Evolutionary conservation across 345 rosid genomes (phyloP).

Genomic region (Kernera saxatilis): DNA sequence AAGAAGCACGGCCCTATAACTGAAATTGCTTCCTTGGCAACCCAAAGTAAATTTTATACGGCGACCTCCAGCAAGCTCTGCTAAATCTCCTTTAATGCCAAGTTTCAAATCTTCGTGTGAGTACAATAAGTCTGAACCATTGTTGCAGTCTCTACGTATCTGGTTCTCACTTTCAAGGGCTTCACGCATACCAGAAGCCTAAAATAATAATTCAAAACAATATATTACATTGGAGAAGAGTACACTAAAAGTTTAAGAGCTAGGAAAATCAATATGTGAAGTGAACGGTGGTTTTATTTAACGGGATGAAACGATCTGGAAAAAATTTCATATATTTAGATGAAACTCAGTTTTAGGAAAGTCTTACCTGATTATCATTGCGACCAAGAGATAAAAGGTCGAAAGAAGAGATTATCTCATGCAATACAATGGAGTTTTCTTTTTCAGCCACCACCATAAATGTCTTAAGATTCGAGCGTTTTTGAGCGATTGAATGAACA

Average conservation of each 20-base stretch:
- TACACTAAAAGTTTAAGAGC: background rate
- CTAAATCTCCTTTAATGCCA: constrained; percentile 63
- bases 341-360: background rate
- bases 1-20: constrained; percentile 68
- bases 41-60: constrained; percentile 58
- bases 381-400: constrained; percentile 38
- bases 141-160: constrained; percentile 55
- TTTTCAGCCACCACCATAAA: constrained; percentile 79
- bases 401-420: constrained; percentile 44
- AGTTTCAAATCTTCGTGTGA: constrained; percentile 73
- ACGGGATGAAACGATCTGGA: background rate
- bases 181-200: constrained; percentile 67
- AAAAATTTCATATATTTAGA: background rate
- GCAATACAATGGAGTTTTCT: constrained; percentile 41
- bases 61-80: constrained; percentile 50
- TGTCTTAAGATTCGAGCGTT: constrained; percentile 52
- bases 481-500: constrained; percentile 54
- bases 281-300: background rate
- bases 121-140: constrained; percentile 58
- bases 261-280: background rate
- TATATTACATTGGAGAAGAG: background rate
- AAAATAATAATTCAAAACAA: constrained; percentile 15
- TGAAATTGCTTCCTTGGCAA: constrained; percentile 45
- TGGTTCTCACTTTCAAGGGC: constrained; percentile 73
- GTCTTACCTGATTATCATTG: constrained; percentile 53